These are phyloP conservation scores for Rauvolfia tetraphylla DNA, from an alignment of 257 asterid genomes.

Conservation along the genomic window DNA sequence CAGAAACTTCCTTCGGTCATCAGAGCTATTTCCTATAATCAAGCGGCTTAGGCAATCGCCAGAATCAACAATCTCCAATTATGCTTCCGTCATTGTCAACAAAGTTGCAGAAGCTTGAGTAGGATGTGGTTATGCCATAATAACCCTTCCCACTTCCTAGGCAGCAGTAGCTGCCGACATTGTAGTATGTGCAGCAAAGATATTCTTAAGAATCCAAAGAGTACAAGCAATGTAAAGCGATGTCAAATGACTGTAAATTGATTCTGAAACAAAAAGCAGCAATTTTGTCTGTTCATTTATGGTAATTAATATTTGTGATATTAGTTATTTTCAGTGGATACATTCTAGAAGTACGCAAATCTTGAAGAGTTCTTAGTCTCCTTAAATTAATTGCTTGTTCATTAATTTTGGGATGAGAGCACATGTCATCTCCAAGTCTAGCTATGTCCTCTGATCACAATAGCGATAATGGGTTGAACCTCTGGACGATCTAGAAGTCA, in stretches of 20 bases:
- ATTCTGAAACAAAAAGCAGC: not conserved
- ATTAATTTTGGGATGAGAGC: not conserved
- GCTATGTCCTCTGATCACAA: not conserved
- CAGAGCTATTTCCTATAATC: conserved; percentile 66
- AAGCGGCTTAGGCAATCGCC: conserved; percentile 87
- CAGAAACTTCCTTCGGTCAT: conserved; percentile 67
- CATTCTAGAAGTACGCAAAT: not conserved
- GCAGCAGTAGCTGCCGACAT: not conserved
- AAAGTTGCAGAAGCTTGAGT: conserved; percentile 59
- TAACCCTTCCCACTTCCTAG: conserved; percentile 3
- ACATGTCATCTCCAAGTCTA: not conserved
- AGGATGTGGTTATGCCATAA: not conserved
- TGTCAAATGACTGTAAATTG: not conserved
- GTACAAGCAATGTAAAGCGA: not conserved
- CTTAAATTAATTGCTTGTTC: not conserved
- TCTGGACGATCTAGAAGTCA: not conserved
- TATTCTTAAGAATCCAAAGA: not conserved
- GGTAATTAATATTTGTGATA: not conserved
- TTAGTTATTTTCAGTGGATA: not conserved
- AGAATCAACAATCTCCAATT: conserved; percentile 78
- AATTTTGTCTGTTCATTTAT: not conserved
- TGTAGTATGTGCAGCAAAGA: not conserved
- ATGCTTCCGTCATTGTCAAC: conserved; percentile 62
- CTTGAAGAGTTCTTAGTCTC: not conserved
- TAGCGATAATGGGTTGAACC: not conserved